Evolutionary conservation across 345 rosid species (phyloP).

Genomic region (Citrus maxima): DNA sequence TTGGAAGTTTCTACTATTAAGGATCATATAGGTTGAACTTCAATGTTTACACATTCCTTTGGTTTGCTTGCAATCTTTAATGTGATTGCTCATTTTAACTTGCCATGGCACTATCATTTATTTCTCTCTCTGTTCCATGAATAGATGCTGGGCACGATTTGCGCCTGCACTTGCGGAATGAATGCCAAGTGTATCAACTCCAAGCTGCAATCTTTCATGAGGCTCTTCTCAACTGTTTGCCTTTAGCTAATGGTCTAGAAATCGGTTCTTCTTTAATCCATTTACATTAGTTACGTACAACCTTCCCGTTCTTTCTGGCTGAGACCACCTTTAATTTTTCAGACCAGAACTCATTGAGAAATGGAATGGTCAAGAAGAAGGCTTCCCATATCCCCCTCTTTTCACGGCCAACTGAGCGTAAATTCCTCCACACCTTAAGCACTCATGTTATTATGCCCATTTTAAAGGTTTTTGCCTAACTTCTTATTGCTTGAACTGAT

Average conservation of each 20-base stretch:
- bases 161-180: constrained; percentile 59
- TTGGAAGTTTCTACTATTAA: not conserved
- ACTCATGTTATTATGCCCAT: no score
- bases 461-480: no score
- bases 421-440: constrained; percentile 26
- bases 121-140: constrained; percentile 4
- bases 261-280: constrained; percentile 4
- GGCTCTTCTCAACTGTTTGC: constrained; percentile 54
- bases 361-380: constrained; percentile 38
- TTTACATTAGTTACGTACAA: not conserved
- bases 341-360: constrained; percentile 33
- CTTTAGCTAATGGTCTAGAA: constrained; percentile 37
- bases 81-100: constrained; percentile 6
- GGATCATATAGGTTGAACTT: not conserved
- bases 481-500: no score
- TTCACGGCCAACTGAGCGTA: constrained; percentile 86
- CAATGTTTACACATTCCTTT: not conserved
- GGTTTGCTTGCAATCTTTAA: not conserved
- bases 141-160: constrained; percentile 62
- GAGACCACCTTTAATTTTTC: constrained; percentile 13
- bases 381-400: constrained; percentile 61
- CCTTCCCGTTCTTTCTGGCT: constrained; percentile 14
- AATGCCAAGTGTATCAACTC: constrained; percentile 50
- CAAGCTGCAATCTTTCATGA: constrained; percentile 75
- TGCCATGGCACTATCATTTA: not conserved